These are phyloP conservation scores for Medicago lupulina DNA, from an alignment of 306 rosid genomes.

Conservation along the genomic window DNA sequence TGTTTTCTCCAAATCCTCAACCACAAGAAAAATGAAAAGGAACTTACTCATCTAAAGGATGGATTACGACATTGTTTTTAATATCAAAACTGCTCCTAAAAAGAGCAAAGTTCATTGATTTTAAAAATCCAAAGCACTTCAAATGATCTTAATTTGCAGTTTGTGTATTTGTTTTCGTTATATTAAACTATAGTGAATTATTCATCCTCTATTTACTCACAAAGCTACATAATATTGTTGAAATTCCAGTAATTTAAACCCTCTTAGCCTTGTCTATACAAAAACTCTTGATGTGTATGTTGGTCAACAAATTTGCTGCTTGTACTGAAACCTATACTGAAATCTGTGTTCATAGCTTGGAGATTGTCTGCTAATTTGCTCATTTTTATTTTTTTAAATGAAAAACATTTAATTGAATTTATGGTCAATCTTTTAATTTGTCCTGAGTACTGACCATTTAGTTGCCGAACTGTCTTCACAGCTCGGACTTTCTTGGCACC, in stretches of 20 bases:
- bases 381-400: not conserved
- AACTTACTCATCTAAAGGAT: not conserved
- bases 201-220: not conserved
- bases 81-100: not conserved
- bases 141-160: constrained; percentile 3
- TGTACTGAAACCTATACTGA: constrained; percentile 6
- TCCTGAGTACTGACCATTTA: constrained; percentile 17
- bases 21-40: not conserved
- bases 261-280: not conserved
- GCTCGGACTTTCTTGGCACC: constrained; percentile 98
- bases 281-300: too few species aligned
- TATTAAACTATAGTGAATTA: not conserved
- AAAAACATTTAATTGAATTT: constrained; percentile 11
- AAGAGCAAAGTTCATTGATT: constrained; percentile 4
- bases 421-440: constrained; percentile 7
- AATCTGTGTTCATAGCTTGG: constrained; percentile 55
- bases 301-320: too few species aligned
- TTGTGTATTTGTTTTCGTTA: not conserved
- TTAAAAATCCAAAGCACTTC: not conserved
- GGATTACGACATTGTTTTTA: not conserved
- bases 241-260: not conserved
- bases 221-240: constrained; percentile 20
- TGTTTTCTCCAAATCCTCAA: not conserved
- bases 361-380: constrained; percentile 53
- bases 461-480: constrained; percentile 47